A percentile compares a stretch with the other conserved stretches of the same genome.
Evolutionary conservation across 1,284 basidiomycete species (phyloP).

Genomic region (Trichosporon ovoides): DNA sequence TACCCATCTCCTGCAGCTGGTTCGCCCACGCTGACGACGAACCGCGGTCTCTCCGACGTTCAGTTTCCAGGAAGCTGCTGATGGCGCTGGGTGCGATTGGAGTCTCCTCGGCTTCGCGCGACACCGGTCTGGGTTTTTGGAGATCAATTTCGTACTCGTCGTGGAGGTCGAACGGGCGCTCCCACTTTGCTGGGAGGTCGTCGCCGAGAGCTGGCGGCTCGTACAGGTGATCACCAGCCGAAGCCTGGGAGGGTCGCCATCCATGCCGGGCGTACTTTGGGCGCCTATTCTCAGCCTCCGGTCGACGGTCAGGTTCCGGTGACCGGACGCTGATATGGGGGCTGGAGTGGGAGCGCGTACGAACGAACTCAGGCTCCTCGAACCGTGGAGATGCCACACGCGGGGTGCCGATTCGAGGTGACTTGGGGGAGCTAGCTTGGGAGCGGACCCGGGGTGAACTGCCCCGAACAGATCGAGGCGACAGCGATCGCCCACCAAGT

Average conservation of each 20-base stretch:
- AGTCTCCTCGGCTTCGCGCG: background rate
- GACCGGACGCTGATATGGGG: background rate
- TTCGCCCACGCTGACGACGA: background rate
- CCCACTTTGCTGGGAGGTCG: background rate
- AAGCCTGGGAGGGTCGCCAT: background rate
- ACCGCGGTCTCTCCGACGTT: background rate
- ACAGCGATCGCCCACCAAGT: background rate
- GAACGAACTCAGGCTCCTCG: background rate
- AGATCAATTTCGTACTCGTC: background rate
- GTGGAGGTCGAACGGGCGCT: conserved; percentile 1
- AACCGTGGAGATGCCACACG: background rate
- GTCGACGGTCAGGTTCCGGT: background rate
- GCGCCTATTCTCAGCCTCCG: background rate
- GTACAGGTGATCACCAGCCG: background rate
- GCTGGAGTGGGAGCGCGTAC: background rate
- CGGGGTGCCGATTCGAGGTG: background rate
- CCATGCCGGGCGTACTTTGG: background rate
- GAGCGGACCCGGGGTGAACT: background rate
- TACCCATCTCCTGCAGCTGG: background rate
- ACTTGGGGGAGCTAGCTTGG: background rate
- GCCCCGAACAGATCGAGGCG: background rate
- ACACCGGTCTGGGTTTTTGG: background rate
- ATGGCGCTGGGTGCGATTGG: background rate
- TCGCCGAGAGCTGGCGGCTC: background rate
- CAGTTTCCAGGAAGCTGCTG: background rate